These are phyloP conservation scores for Cercospora zeina DNA, from an alignment of 2,329 filamentous ascomycete species.

Conservation along the genomic window DNA sequence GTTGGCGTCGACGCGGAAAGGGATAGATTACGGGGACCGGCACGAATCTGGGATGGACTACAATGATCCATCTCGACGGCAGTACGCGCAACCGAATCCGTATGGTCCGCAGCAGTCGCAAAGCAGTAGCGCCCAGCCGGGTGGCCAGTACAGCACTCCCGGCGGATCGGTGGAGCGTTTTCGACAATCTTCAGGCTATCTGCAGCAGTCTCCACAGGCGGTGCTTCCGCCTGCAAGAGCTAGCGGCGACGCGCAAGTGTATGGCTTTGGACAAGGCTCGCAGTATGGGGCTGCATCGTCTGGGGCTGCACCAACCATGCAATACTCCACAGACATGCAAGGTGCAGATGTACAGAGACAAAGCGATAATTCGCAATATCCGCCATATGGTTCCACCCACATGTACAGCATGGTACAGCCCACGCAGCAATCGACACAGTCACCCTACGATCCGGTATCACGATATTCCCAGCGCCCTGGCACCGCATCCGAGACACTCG, in stretches of 20 bases:
- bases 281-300: slow-evolving; percentile 59
- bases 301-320: slow-evolving; percentile 52
- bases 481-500: slow-evolving; percentile 74
- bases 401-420: slow-evolving; percentile 74
- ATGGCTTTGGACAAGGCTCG: slow-evolving; percentile 58
- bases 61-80: slow-evolving; percentile 40
- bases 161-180: slow-evolving; percentile 52
- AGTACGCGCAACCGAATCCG: slow-evolving; percentile 37
- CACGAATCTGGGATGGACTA: slow-evolving; percentile 39
- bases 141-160: slow-evolving; percentile 47
- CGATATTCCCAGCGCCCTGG: slow-evolving; percentile 75
- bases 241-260: slow-evolving; percentile 44
- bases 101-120: slow-evolving; percentile 36
- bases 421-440: slow-evolving; percentile 57
- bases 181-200: slow-evolving; percentile 48
- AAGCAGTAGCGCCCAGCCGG: slow-evolving; percentile 37
- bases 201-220: slow-evolving; percentile 48
- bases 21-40: slow-evolving; percentile 27
- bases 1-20: slow-evolving; percentile 35
- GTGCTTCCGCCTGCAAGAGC: slow-evolving; percentile 44
- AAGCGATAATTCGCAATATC: slow-evolving; percentile 52
- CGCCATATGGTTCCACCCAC: slow-evolving; percentile 57
- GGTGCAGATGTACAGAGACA: slow-evolving; percentile 60
- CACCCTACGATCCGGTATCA: slow-evolving; percentile 70
- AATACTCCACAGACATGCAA: slow-evolving; percentile 50